Base-by-base conservation (phyloP, 208 protist genomes). In the Leishmania tarentolae region DNA sequence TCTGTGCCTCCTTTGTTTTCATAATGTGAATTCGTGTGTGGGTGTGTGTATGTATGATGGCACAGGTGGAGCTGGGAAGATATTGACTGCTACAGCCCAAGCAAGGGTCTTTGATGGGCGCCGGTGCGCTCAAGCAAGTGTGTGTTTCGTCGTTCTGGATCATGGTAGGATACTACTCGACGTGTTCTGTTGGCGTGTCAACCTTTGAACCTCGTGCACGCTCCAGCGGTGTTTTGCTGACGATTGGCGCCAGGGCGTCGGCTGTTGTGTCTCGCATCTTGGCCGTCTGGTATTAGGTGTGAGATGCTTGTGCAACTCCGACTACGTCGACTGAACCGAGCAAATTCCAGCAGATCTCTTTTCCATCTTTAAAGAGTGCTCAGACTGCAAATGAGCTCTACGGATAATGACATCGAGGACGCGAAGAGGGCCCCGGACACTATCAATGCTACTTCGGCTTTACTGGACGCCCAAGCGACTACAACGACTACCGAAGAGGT, bases 401-500 rank as follows among this genome's bases (percentile, higher is more conserved):
- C 72, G 42, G 15, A 46, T 28, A 7, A 61, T 76, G 31, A 46
- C 2, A 44, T 6, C 9, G 50, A 56, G 47, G 46, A 50, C 21
- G 31, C 53, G 21, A 42, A 21, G 31, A 50, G 24, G 8, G 52
- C 74, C 11, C 11, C 17, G 9, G 24, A 37, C 52, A 24, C 37
- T 40, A 28, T 21, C 17, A 40, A 46, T 50, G 74, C 35, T 13
- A 57, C 50, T 46, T 37, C 53, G 19, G 52, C 24, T 21, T 3
- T 66, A 35, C 21, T 31, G 56, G 52, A 37, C 74, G 46, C 74
- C n/a, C 3, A 35, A 35, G 52, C 56, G 42, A 56, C 13, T 7
- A 31, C 50, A 1, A 28, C 9, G 2, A 24, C 35, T 24, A 46
- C 50, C 21, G 28, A 8, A 24, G 76, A 83, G 69, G 84, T 91